Percentiles rank a stretch among this genome's conserved stretches.
These are phyloP conservation scores for Pyricularia pennisetigena DNA, from an alignment of 2,329 filamentous ascomycete species.

Conservation along the genomic window DNA sequence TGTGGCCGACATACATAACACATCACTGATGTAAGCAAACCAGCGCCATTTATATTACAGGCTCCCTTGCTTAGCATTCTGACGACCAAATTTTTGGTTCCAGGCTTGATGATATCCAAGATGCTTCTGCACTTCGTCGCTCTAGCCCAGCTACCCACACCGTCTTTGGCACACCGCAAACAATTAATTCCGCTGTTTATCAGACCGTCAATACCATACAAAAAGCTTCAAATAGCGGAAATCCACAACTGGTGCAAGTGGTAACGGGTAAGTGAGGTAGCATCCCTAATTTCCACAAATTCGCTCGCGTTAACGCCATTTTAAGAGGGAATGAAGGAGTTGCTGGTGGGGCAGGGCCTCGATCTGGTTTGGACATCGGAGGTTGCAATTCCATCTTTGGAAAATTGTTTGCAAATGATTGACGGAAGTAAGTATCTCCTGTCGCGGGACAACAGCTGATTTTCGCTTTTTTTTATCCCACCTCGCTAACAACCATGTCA, in stretches of 20 bases:
- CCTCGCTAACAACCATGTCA: background rate
- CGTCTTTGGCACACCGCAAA: background rate
- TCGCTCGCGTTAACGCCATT: background rate
- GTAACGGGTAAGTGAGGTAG: background rate
- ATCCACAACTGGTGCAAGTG: background rate
- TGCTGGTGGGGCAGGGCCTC: background rate
- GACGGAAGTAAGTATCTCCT: background rate
- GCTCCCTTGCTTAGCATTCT: background rate
- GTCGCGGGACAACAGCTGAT: background rate
- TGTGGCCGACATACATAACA: background rate
- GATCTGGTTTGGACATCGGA: background rate
- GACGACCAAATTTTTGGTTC: background rate
- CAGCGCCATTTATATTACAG: background rate
- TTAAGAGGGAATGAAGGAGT: background rate
- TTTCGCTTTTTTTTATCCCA: background rate
- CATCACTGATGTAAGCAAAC: background rate
- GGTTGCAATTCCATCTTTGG: background rate
- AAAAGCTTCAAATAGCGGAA: background rate
- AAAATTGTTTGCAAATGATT: background rate
- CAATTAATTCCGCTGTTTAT: background rate
- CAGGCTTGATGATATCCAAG: background rate
- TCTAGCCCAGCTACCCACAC: background rate
- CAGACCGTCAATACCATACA: background rate
- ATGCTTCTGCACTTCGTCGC: background rate
- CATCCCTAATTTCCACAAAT: background rate